Evolutionary conservation across 179 eudicot genomes (phyloP), one percentile per base, ranked within the genome.

Genomic region (Nepenthes alata): DNA sequence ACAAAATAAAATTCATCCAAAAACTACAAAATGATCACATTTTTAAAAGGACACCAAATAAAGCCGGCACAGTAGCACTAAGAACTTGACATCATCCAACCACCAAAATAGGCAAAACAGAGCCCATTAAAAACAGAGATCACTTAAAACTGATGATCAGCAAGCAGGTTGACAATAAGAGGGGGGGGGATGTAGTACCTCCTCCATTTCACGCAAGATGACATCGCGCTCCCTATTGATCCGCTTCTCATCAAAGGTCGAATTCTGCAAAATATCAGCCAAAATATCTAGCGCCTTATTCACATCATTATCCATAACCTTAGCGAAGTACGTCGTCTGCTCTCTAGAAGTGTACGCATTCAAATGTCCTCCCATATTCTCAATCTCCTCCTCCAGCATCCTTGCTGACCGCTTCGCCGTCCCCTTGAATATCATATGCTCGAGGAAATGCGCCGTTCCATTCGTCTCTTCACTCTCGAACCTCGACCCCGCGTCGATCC

Each of bases 371-470:
- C 83, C 75, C 61, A 88, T 77, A 55, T 85, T 81, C 77, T 85
- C 91, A 66, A 88, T 75, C 74, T 88, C 91, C 75, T 85, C 85
- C 70, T 88, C 91, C 66, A 88, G 63, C 5, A 47, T 64, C 57
- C 75, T 56, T 4, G 79, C 84, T 2, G 63, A 8, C 65, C 95
- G 67, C 64, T 48, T 76, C 53, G 66, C 72, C 0, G 91, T 88
- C 15, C 91, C 91, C 75, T 85, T 85, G n/a, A 85, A 85, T 6
- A 85, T 81, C 83, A 85, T 85, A 61, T 85, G 91, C 75, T 85
- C 95, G 6, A 85, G 53, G 47, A 88, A 85, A 64, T 88, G 91
- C 0, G 91, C 91, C 1, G 87, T 83, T 0, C 95, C 95, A 11
- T 85, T 87, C 0, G 91, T 75, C 62, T 82, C 88, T 0, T 81